Conservation (phyloP, 345 rosid species). For the Leavenworthia alabamica region DNA sequence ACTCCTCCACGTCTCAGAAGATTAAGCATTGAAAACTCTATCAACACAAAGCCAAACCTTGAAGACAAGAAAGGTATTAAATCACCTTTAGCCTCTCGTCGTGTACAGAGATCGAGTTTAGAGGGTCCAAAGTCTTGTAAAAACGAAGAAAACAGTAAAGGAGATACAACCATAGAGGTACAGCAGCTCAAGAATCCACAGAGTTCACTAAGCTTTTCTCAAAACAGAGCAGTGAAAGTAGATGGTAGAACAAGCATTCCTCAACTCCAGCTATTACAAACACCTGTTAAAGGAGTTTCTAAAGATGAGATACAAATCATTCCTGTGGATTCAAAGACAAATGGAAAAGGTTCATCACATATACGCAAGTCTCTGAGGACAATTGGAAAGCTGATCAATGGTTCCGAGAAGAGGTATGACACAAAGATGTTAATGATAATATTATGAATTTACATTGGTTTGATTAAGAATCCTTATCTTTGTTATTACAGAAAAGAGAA, state of each 20-base stretch:
- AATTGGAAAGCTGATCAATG: slow-evolving; percentile 79
- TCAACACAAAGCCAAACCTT: slow-evolving; percentile 39
- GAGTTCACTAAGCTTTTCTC: slow-evolving; percentile 54
- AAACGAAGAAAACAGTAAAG: slow-evolving; percentile 31
- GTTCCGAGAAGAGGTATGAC: slow-evolving; percentile 69
- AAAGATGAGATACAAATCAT: slow-evolving; percentile 41
- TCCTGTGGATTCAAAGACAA: slow-evolving; percentile 42
- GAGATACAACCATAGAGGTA: slow-evolving; percentile 29
- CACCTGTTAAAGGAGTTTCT: slow-evolving; percentile 45
- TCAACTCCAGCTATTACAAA: slow-evolving; percentile 45
- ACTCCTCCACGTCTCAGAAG: slow-evolving; percentile 74
- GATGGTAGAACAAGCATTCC: slow-evolving; percentile 47
- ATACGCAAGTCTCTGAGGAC: slow-evolving; percentile 75
- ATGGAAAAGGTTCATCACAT: slow-evolving; percentile 68
- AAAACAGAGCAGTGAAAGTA: slow-evolving; percentile 33
- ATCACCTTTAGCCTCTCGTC: slow-evolving; percentile 43
- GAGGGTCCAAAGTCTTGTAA: slow-evolving; percentile 49
- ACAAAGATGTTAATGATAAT: not conserved
- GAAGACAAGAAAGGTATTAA: slow-evolving; percentile 44
- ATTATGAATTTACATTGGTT: not conserved
- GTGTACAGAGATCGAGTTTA: slow-evolving; percentile 51
- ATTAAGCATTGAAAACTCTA: slow-evolving; percentile 39
- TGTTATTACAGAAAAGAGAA: slow-evolving; percentile 22
- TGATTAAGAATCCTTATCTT: not conserved
- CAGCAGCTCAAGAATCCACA: slow-evolving; percentile 31